phyloP scores from a whole-genome alignment of 1,284 basidiomycete species.

The Afroboletus lepidellus region DNA sequence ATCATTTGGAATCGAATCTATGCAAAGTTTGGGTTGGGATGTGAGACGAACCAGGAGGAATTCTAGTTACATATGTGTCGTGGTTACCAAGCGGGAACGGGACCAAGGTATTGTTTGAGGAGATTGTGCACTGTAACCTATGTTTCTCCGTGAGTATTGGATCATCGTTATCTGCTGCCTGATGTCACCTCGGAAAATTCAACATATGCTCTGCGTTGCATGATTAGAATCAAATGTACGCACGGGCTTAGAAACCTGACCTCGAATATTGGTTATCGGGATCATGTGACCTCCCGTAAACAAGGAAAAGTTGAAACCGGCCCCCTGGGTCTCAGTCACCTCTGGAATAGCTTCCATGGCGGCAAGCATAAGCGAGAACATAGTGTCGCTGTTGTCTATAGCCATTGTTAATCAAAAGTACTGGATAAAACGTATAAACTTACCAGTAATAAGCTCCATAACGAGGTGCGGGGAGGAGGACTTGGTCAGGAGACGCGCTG shows the following conservation, averaged over 20 bases:
- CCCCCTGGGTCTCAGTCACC: slow-evolving; percentile 57
- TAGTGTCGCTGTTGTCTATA: slow-evolving; percentile 57
- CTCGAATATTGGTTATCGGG: slow-evolving; percentile 63
- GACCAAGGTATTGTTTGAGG: slow-evolving; percentile 55
- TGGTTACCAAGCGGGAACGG: slow-evolving; percentile 71
- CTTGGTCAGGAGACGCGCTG: slow-evolving; percentile 44
- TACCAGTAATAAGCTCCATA: slow-evolving; percentile 63
- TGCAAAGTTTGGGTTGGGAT: not conserved
- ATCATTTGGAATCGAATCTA: slow-evolving; percentile 61
- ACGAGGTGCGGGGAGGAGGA: slow-evolving; percentile 59
- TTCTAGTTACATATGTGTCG: slow-evolving; percentile 55
- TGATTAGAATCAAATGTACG: not conserved
- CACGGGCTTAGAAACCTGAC: slow-evolving; percentile 25
- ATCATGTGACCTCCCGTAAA: slow-evolving; percentile 77
- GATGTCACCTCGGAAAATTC: slow-evolving; percentile 54
- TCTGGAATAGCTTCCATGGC: slow-evolving; percentile 67
- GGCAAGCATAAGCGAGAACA: slow-evolving; percentile 57
- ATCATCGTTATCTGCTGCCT: too few species aligned
- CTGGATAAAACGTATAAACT: not conserved
- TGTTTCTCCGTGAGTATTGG: not conserved
- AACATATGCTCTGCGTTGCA: slow-evolving; percentile 39
- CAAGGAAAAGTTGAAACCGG: slow-evolving; percentile 63
- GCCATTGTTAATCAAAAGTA: not conserved
- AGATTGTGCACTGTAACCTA: slow-evolving; percentile 64
- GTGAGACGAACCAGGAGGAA: not conserved